Evolutionary conservation across 768 basidiomycete species (phyloP).

Genomic region (Solioccasus polychromus): DNA sequence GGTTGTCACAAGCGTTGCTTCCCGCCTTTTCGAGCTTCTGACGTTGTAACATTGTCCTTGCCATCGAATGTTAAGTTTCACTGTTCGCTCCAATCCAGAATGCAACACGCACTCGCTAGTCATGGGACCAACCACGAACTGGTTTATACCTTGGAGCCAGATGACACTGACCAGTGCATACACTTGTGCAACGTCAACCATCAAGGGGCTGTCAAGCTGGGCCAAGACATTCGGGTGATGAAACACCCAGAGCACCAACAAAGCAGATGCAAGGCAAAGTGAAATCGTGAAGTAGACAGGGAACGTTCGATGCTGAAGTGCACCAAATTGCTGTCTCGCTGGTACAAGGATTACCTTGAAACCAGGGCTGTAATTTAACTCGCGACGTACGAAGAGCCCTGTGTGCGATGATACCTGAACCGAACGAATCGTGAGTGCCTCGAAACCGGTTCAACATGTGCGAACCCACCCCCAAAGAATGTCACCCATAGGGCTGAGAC

Average conservation of each 20-base stretch:
- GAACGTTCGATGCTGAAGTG: conserved; percentile 71
- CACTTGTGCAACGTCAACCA: conserved; percentile 63
- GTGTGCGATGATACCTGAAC: conserved; percentile 56
- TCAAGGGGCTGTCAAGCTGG: conserved; percentile 43
- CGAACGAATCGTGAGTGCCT: background rate
- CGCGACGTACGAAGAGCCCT: conserved; percentile 50
- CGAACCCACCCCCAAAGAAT: conserved; percentile 56
- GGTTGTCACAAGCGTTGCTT: conserved; percentile 62
- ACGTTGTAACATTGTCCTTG: conserved; percentile 73
- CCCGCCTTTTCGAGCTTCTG: conserved; percentile 74
- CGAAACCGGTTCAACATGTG: background rate
- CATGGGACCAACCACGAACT: conserved; percentile 67
- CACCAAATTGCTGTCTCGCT: conserved; percentile 72
- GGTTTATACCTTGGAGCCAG: conserved; percentile 55
- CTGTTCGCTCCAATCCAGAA: background rate
- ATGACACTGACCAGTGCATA: conserved; percentile 49
- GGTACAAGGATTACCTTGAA: background rate
- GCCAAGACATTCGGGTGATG: conserved; percentile 55
- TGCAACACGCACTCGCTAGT: conserved; percentile 55
- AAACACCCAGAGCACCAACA: conserved; percentile 57
- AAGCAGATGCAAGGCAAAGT: conserved; percentile 48
- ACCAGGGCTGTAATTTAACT: background rate
- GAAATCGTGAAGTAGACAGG: conserved; percentile 71
- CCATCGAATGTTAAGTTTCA: background rate
- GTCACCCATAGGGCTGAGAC: conserved; percentile 52